phyloP scores from a whole-genome alignment of 2,329 filamentous ascomycete species.

The Aspergillus sp. region DNA sequence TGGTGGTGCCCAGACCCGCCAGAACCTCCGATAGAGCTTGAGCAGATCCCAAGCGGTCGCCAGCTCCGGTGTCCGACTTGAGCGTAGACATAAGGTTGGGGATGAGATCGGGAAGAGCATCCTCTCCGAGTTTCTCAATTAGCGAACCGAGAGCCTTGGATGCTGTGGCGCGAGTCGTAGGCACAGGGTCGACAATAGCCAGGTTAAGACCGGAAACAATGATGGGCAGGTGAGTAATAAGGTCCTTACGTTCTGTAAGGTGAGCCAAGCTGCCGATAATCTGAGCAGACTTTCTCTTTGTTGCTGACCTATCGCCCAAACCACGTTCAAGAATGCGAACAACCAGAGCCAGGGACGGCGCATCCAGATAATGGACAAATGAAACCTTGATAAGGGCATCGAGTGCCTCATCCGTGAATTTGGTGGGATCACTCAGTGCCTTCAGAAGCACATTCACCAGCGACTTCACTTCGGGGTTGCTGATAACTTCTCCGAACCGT shows the following conservation, averaged over 20 bases:
- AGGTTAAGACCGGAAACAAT: slow-evolving; percentile 85
- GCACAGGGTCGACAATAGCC: slow-evolving; percentile 92
- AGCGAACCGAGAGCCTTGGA: slow-evolving; percentile 93
- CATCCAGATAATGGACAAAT: slow-evolving; percentile 97
- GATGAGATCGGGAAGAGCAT: slow-evolving; percentile 93
- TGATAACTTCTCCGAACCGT: slow-evolving; percentile 97
- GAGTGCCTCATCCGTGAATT: slow-evolving; percentile 91
- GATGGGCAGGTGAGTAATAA: slow-evolving; percentile 85
- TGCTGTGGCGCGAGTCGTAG: slow-evolving; percentile 91
- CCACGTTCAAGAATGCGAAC: slow-evolving; percentile 94
- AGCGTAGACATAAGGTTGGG: slow-evolving; percentile 96
- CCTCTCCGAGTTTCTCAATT: slow-evolving; percentile 97
- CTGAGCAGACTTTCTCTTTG: slow-evolving; percentile 93
- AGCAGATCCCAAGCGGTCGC: slow-evolving; percentile 91
- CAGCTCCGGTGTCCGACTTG: slow-evolving; percentile 94
- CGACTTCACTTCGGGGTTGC: slow-evolving; percentile 93
- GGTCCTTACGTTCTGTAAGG: slow-evolving; percentile 92
- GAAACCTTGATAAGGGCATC: slow-evolving; percentile 97
- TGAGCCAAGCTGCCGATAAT: slow-evolving; percentile 98
- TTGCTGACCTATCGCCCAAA: slow-evolving; percentile 84
- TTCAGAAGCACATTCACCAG: slow-evolving; percentile 90
- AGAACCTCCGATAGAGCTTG: slow-evolving; percentile 96
- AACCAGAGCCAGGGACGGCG: slow-evolving; percentile 89
- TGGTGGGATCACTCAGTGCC: slow-evolving; percentile 94
- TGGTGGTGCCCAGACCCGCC: slow-evolving; percentile 85